Evolutionary conservation across 495 filamentous ascomycete genomes (phyloP).

Genomic region (Glonium stellatum): DNA sequence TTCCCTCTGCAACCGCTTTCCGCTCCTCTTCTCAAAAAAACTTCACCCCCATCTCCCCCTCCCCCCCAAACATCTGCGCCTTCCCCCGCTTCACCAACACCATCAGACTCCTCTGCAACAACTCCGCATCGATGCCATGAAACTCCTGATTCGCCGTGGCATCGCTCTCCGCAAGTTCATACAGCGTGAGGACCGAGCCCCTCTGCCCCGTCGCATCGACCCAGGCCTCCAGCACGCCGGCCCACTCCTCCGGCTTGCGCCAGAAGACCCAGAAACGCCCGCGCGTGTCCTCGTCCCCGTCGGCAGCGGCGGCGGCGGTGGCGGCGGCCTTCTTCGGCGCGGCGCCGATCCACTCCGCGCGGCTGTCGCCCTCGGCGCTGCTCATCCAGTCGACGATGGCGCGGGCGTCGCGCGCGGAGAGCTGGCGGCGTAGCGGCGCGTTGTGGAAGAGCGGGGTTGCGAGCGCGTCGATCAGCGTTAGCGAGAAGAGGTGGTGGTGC

Average conservation of each 20-base stretch:
- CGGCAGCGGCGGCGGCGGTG: too few relatives aligned
- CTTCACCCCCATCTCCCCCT: conserved; percentile 85
- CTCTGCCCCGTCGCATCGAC: conserved; percentile 69
- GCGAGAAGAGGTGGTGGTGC: conserved; percentile 62
- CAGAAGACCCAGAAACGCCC: conserved; percentile 58
- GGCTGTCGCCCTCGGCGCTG: conserved; percentile 51
- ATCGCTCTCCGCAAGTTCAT: conserved; percentile 66
- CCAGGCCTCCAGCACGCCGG: conserved; percentile 46
- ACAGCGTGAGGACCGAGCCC: conserved; percentile 65
- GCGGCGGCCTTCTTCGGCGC: conserved; percentile 10
- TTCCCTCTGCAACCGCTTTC: background rate
- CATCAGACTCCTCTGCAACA: conserved; percentile 69
- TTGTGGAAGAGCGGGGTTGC: conserved; percentile 56
- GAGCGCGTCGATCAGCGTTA: conserved; percentile 57
- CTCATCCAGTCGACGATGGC: conserved; percentile 69
- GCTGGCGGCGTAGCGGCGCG: conserved; percentile 43
- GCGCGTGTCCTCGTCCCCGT: conserved; percentile 33
- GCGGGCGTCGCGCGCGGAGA: conserved; percentile 56
- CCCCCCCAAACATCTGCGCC: conserved; percentile 84
- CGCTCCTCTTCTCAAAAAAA: conserved; percentile 61
- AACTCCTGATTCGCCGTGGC: conserved; percentile 61
- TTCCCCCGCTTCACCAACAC: conserved; percentile 81
- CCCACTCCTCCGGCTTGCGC: conserved; percentile 70
- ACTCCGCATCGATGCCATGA: conserved; percentile 74
- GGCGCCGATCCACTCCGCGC: conserved; percentile 59